Evolutionary conservation across 129 eudicot genomes (phyloP).

Genomic region (Centella asiatica): DNA sequence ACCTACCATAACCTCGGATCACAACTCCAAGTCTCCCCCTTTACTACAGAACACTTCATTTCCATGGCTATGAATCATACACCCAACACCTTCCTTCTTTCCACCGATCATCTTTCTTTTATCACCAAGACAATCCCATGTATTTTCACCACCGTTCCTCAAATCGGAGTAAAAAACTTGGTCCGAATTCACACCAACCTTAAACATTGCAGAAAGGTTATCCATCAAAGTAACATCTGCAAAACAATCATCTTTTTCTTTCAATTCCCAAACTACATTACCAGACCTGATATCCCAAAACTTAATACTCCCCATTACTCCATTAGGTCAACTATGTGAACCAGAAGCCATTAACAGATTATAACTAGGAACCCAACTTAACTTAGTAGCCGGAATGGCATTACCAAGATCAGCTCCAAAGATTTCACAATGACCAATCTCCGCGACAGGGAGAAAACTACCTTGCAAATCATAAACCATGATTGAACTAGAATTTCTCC

Average conservation of each 20-base stretch:
- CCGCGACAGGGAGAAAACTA: constrained; percentile 35
- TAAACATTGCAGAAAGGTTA: constrained; percentile 48
- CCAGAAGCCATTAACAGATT: no score
- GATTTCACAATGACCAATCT: constrained; percentile 62
- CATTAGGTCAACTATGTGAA: no score
- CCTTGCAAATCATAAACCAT: constrained; percentile 53
- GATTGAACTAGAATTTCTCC: constrained; percentile 70
- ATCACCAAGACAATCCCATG: constrained; percentile 75
- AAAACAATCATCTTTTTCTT: no score
- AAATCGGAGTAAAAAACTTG: constrained; percentile 63
- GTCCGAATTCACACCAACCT: constrained; percentile 72
- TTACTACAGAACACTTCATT: constrained; percentile 65
- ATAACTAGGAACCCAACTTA: no score
- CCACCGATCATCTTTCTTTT: constrained; percentile 41
- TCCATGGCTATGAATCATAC: constrained; percentile 60
- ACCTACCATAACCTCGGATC: constrained; percentile 71
- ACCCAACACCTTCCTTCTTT: constrained; percentile 75
- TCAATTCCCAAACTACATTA: constrained; percentile 53
- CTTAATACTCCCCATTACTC: constrained; percentile 54
- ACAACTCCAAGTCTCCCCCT: constrained; percentile 63
- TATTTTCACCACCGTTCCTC: constrained; percentile 27
- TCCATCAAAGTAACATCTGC: constrained; percentile 49
- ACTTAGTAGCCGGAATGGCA: no score
- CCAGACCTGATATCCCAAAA: constrained; percentile 86
- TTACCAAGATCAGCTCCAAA: constrained; percentile 85